A percentile compares a stretch with the other conserved stretches of the same genome.
These are phyloP conservation scores for Sporothrix luriei DNA, from an alignment of 2,329 filamentous ascomycete species.

Conservation along the genomic window DNA sequence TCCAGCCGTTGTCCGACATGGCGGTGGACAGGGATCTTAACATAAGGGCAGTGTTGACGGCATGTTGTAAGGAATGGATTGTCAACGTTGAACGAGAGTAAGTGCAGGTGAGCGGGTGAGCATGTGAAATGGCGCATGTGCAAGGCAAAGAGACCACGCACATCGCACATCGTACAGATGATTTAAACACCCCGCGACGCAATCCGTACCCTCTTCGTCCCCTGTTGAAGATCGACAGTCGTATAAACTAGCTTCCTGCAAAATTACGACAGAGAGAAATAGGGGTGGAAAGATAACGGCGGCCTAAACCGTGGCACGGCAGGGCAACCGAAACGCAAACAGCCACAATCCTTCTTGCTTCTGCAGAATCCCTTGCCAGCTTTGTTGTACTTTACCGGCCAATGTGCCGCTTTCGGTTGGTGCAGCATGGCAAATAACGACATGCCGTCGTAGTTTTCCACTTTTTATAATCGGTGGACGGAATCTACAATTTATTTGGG, in stretches of 20 bases:
- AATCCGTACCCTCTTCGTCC: neutral
- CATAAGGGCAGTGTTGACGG: neutral
- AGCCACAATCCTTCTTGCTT: neutral
- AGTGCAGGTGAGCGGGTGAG: too few relatives aligned
- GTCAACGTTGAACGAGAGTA: too few relatives aligned
- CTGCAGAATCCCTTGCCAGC: neutral
- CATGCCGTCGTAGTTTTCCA: too few relatives aligned
- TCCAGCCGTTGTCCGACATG: neutral
- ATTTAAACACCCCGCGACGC: neutral
- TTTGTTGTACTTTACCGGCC: too few relatives aligned
- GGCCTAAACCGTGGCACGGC: neutral
- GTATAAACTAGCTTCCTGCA: neutral
- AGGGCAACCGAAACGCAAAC: neutral
- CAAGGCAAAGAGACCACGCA: neutral
- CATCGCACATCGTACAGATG: neutral
- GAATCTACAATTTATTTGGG: too few relatives aligned
- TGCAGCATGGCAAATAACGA: neutral
- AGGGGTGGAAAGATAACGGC: neutral
- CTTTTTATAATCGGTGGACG: too few relatives aligned
- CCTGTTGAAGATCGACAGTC: constrained; percentile 14
- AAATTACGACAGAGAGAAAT: neutral
- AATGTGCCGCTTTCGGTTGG: neutral
- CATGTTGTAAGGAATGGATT: neutral
- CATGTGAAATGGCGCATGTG: neutral
- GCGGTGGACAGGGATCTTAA: neutral